Base-by-base conservation (phyloP, 805 yeast genomes). In the Candida cerambycidarum region DNA sequence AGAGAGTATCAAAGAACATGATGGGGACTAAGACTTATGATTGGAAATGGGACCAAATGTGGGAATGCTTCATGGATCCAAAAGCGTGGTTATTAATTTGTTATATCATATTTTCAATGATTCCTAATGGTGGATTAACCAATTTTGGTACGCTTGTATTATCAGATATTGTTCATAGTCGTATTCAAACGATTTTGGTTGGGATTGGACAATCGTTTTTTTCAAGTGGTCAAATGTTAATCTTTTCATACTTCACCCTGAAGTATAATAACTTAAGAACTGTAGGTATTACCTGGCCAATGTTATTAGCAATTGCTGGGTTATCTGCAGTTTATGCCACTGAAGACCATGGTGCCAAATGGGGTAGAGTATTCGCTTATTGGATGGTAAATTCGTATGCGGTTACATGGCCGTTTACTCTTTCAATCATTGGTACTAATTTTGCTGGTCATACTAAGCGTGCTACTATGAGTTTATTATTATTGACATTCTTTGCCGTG, bases 111-210 rank as follows among this genome's bases (percentile, higher is more conserved):
- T 48, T 45, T 5, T 33, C 38, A 10, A 52, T 61, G 46, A 62
- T 65, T 38, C 69, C 70, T 13, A 63, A 63, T 41, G 70, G 71
- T 29, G 68, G 67, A 6, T 33, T 59, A 7, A 63, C 69, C 17
- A 63, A 58, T 53, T 52, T 68, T 50, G 59, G 70, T 43, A 44
- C 64, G 42, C 25, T 43, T 5, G 42, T 46, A 2, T 32, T 44
- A 30, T 23, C 18, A 13, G 30, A 16, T 11, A 41, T 44, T 17
- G 47, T 40, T 31, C 44, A 41, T 23, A 37, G 25, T 18, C 29
- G 32, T 32, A 14, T 43, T 18, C 32, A 43, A 19, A 32, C 29
- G 21, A 33, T 43, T 32, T 34, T 39, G 5, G 43, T 43, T 14
- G 46, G 46, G 7, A 19, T 43, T 17, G 43, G 43, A 4, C 15